Evolutionary conservation across 495 filamentous ascomycete species (phyloP), one percentile per base, ranked within the genome.

Genomic region (Aspergillus bridgeri): DNA sequence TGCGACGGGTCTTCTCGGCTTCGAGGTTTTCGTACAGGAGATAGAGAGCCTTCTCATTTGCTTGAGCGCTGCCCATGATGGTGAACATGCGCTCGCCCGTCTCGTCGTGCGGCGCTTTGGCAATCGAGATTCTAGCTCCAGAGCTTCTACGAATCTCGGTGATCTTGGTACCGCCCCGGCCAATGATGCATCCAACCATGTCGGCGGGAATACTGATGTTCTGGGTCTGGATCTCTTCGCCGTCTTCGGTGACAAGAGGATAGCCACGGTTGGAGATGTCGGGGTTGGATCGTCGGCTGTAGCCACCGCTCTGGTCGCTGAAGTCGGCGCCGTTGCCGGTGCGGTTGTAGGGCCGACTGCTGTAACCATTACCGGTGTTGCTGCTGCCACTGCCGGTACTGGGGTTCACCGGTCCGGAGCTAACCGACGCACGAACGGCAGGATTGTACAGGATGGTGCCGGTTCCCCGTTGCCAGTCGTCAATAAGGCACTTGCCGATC

Each of bases 181-280:
- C 94, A 70, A 98, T 98, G 77, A 98, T 98, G 77, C 94, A 98
- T 54, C 94, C 94, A 74, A 98, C 94, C 94, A 98, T 98, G 75
- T 98, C 94, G 21, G 94, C 89, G 27, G 94, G 94, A 65, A 98
- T 98, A 76, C 91, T 96, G 79, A 98, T 98, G 75, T 98, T 98
- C 67, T 98, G 95, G 6, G 94, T 98, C 75, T 96, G 94, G 51
- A 97, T 86, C 71, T 96, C 93, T 69, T 98, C 95, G 48, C 95
- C 94, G 55, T 98, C 93, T 68, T 97, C 95, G 54, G 92, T 91
- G 57, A 91, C 84, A 54, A 91, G 88, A 23, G 91, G 89, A 49
- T 88, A 89, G 51, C 88, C 87, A 54, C 84, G 80, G 68, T 77
- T 81, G 42, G 83, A 85, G 42, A 80, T 78, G 73, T 96, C 91